Conservation (phyloP, 352 stramenopile species). For the Globisporangium canariense region DNA sequence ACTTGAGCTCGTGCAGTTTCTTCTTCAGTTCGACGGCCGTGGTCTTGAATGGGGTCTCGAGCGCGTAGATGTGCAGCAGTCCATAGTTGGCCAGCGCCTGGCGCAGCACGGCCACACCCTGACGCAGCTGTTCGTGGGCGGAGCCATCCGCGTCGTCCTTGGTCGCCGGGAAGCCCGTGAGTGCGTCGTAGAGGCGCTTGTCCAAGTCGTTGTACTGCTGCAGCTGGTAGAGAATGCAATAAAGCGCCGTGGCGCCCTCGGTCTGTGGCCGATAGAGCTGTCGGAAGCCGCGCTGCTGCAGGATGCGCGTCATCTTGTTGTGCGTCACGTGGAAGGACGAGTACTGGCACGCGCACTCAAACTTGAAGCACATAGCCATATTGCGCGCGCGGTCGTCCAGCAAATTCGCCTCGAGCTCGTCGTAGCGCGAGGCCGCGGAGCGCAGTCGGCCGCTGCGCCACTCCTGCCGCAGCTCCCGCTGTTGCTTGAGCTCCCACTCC, state of each 20-base stretch:
- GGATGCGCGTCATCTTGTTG: constrained; percentile 61
- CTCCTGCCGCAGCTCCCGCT: constrained; percentile 16
- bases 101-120: constrained; percentile 49
- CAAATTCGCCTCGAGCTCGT: constrained; percentile 67
- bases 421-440: constrained; percentile 18
- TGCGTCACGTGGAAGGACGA: constrained; percentile 53
- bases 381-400: constrained; percentile 67
- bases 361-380: constrained; percentile 61
- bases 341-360: constrained; percentile 73
- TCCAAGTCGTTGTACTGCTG: constrained; percentile 77
- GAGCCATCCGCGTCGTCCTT: constrained; percentile 18
- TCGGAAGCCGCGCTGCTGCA: constrained; percentile 43
- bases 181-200: constrained; percentile 56
- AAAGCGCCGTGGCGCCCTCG: constrained; percentile 44
- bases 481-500: constrained; percentile 25
- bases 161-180: constrained; percentile 29
- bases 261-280: constrained; percentile 42
- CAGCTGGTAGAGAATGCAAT: constrained; percentile 57
- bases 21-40: constrained; percentile 70
- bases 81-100: constrained; percentile 70
- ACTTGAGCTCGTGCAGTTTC: constrained; percentile 75
- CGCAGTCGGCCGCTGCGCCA: constrained; percentile 12
- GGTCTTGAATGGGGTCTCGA: constrained; percentile 55
- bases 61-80: constrained; percentile 52
- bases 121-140: constrained; percentile 23